phyloP scores from a whole-genome alignment of 495 filamentous ascomycete species.

The Podospora pseudocomata region DNA sequence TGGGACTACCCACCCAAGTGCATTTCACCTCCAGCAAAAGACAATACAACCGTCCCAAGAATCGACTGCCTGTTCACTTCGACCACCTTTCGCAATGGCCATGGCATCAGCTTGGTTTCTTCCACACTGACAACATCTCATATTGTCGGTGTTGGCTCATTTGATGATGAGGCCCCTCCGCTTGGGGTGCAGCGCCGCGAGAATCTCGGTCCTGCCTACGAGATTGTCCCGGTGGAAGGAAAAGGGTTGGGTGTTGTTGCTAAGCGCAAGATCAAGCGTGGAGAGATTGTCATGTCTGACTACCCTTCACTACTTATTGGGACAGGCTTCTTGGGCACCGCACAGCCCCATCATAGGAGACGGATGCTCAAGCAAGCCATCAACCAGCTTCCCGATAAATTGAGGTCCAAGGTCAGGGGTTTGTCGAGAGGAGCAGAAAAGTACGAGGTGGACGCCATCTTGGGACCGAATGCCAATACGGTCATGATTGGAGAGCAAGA shows the following conservation, averaged over 20 bases:
- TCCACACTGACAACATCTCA: conserved; percentile 27
- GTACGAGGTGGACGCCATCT: conserved; percentile 39
- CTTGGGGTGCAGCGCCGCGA: conserved; percentile 14
- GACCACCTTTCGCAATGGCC: conserved; percentile 31
- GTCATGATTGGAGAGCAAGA: conserved; percentile 28
- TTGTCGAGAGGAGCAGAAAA: conserved; percentile 24
- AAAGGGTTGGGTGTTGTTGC: conserved; percentile 40
- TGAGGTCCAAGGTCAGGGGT: conserved; percentile 21
- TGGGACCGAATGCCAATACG: conserved; percentile 39
- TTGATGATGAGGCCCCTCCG: conserved; percentile 28
- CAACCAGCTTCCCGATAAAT: conserved; percentile 35
- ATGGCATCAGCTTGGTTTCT: conserved; percentile 32
- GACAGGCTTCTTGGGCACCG: conserved; percentile 30
- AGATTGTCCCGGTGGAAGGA: conserved; percentile 29
- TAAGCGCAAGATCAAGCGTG: conserved; percentile 30
- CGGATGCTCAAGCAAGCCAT: conserved; percentile 33
- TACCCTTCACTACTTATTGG: conserved; percentile 35
- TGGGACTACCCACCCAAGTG: conserved; percentile 24
- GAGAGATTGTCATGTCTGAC: conserved; percentile 41
- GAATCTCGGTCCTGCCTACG: conserved; percentile 20
- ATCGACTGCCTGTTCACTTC: conserved; percentile 37
- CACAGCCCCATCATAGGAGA: conserved; percentile 32
- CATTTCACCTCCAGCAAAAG: not conserved
- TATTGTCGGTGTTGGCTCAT: conserved; percentile 26
- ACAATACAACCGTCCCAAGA: conserved; percentile 2